phyloP scores from a whole-genome alignment of 257 asterid species.

The Solanum microdontum region DNA sequence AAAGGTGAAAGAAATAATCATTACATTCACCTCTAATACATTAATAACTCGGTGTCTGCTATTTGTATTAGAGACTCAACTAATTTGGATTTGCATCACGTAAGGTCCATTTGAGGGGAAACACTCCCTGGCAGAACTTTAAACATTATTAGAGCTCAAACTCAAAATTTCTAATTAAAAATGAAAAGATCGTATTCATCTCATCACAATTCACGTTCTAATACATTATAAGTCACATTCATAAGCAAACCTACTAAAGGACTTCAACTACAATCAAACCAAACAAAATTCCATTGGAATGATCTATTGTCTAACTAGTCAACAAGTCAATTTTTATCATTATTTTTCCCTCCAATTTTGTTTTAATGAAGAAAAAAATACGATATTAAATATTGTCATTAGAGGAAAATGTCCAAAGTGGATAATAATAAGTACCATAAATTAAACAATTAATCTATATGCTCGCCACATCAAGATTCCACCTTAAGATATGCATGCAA shows the following conservation, averaged over 20 bases:
- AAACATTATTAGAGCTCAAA: neutral
- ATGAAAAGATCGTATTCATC: neutral
- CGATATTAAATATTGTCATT: neutral
- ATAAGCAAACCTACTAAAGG: neutral
- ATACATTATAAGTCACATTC: neutral
- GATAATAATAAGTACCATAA: neutral
- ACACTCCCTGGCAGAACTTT: neutral
- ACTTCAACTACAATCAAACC: neutral
- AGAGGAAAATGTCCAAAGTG: neutral
- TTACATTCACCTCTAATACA: neutral
- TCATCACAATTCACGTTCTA: fast-evolving
- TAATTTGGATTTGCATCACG: neutral
- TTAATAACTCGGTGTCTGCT: neutral
- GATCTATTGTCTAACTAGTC: neutral
- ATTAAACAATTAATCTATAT: neutral
- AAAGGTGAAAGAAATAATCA: neutral
- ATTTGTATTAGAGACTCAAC: fast-evolving
- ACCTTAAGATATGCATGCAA: neutral
- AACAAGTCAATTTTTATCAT: neutral
- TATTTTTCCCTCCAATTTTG: neutral
- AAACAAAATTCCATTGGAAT: neutral
- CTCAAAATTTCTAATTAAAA: fast-evolving
- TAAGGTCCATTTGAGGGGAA: neutral
- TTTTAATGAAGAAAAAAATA: neutral
- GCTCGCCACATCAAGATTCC: constrained; percentile 11